These are phyloP conservation scores for Periconia digitata DNA, from an alignment of 2,329 filamentous ascomycete species.

Conservation along the genomic window DNA sequence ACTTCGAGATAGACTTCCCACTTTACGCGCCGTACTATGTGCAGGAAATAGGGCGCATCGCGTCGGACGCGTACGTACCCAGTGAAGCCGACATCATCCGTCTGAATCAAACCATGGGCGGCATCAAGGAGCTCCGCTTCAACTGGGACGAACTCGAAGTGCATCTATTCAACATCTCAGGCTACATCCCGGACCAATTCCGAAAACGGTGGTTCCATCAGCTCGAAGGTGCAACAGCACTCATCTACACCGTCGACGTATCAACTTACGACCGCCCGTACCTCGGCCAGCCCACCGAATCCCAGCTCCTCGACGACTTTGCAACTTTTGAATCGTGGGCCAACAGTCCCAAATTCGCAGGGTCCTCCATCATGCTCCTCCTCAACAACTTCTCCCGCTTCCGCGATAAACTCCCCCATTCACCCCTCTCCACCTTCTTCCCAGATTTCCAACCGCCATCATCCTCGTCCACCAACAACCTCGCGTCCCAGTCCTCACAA, in stretches of 20 bases:
- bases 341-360: conserved; percentile 28
- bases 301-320: conserved; percentile 33
- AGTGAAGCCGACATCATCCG: conserved; percentile 39
- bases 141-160: conserved; percentile 39
- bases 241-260: conserved; percentile 38
- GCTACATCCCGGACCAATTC: conserved; percentile 34
- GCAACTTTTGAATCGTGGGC: conserved; percentile 34
- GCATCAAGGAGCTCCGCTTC: conserved; percentile 39
- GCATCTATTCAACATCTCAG: conserved; percentile 39
- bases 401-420: conserved; percentile 31
- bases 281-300: conserved; percentile 27
- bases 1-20: conserved; percentile 41
- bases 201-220: conserved; percentile 41
- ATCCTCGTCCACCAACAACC: not conserved
- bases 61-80: conserved; percentile 30
- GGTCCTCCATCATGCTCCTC: conserved; percentile 33
- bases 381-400: conserved; percentile 41
- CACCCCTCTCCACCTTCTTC: conserved; percentile 32
- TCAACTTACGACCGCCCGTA: conserved; percentile 36
- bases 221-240: conserved; percentile 33
- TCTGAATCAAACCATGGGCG: conserved; percentile 28
- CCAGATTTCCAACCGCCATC: conserved; percentile 8
- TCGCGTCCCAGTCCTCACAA: not conserved
- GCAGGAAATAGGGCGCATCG: conserved; percentile 30
- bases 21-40: conserved; percentile 38